phyloP scores from a whole-genome alignment of 768 basidiomycete genomes.

The Myochromella boudieri region DNA sequence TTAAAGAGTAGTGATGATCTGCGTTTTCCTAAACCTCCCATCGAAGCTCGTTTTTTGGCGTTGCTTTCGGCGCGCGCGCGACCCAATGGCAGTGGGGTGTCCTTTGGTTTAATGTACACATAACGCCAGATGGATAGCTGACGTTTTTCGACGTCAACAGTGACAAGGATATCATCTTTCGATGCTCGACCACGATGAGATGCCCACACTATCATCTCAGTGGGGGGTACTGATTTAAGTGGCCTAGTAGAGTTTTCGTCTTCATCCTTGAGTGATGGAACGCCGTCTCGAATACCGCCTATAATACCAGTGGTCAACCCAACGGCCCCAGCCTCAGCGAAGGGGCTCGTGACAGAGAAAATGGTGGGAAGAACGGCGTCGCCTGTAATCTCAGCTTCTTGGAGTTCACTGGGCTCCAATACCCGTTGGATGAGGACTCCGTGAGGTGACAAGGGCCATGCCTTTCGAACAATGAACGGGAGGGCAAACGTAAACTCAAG shows the following conservation, averaged over 20 bases:
- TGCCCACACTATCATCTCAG: slow-evolving; percentile 66
- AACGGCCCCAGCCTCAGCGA: slow-evolving; percentile 71
- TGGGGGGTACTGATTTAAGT: slow-evolving; percentile 55
- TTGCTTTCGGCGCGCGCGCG: slow-evolving; percentile 22
- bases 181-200: slow-evolving; percentile 42
- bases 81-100: slow-evolving; percentile 42
- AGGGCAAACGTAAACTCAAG: slow-evolving; percentile 75
- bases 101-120: slow-evolving; percentile 60
- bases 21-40: slow-evolving; percentile 33
- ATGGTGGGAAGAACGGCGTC: slow-evolving; percentile 76
- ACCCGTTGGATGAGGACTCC: slow-evolving; percentile 79
- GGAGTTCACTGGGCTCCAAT: slow-evolving; percentile 63
- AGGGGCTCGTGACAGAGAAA: slow-evolving; percentile 76
- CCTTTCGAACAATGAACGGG: slow-evolving; percentile 77
- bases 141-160: slow-evolving; percentile 52
- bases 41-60: slow-evolving; percentile 42
- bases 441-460: slow-evolving; percentile 77
- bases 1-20: slow-evolving; percentile 37
- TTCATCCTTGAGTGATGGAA: slow-evolving; percentile 50
- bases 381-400: slow-evolving; percentile 64
- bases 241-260: slow-evolving; percentile 50
- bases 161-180: slow-evolving; percentile 53
- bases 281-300: slow-evolving; percentile 37
- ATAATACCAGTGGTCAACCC: slow-evolving; percentile 65
- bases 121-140: slow-evolving; percentile 74